phyloP scores from a whole-genome alignment of 139 green algal species.

The Chloropicon primus region DNA sequence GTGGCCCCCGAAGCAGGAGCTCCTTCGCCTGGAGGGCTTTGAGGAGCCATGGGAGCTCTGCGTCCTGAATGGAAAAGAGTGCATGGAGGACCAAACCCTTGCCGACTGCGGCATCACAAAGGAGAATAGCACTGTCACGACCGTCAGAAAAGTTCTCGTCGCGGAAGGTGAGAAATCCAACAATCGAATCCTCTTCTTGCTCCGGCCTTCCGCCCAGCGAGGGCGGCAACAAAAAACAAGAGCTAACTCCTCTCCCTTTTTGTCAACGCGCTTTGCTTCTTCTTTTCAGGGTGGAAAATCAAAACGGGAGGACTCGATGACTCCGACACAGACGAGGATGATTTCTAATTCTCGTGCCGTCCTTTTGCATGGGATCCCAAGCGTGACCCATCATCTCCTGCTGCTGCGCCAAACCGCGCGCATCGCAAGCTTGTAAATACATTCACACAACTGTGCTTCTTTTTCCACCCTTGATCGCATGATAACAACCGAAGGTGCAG shows the following conservation, averaged over 20 bases:
- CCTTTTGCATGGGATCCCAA: background rate
- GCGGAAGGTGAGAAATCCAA: constrained; percentile 20
- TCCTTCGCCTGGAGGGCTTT: constrained; percentile 49
- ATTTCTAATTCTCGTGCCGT: constrained; percentile 10
- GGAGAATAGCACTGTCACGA: constrained; percentile 15
- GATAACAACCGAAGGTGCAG: too few species aligned
- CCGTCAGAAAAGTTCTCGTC: constrained; percentile 31
- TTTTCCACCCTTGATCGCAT: too few species aligned
- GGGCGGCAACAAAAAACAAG: too few species aligned
- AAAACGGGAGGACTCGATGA: constrained; percentile 6
- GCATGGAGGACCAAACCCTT: constrained; percentile 13
- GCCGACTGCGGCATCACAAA: constrained; percentile 14
- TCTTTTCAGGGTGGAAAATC: constrained; percentile 24
- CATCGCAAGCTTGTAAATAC: too few species aligned
- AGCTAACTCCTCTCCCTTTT: too few species aligned
- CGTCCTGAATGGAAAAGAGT: constrained; percentile 27
- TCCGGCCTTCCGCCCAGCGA: too few species aligned
- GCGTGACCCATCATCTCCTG: too few species aligned
- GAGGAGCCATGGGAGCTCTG: constrained; percentile 33
- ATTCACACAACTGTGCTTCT: too few species aligned
- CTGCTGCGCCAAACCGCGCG: too few species aligned
- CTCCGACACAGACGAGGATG: constrained; percentile 19
- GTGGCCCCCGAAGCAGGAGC: background rate
- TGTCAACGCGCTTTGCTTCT: too few species aligned
- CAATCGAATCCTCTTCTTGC: too few species aligned